These are phyloP conservation scores for Mrakiaceae sp. DNA, from an alignment of 1,284 basidiomycete species.

Conservation along the genomic window DNA sequence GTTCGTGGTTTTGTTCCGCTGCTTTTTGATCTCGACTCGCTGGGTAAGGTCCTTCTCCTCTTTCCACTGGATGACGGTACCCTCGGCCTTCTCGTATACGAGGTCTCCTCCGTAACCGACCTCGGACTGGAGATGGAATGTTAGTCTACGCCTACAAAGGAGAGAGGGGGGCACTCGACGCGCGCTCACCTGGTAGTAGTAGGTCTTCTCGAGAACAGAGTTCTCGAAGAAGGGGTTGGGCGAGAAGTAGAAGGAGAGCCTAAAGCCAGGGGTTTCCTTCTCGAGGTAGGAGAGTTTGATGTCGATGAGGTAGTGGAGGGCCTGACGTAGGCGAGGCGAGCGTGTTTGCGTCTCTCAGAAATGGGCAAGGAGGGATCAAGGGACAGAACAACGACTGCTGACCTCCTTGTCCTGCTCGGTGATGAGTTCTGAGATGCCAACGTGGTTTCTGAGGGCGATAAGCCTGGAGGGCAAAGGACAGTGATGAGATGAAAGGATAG, in stretches of 20 bases:
- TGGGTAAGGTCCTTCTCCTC: constrained; percentile 96
- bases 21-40: constrained; percentile 97
- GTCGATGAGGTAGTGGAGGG: constrained; percentile 54
- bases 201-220: constrained; percentile 76
- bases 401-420: constrained; percentile 80
- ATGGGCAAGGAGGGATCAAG: neutral
- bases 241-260: constrained; percentile 70
- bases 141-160: neutral
- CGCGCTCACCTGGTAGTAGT: constrained; percentile 65
- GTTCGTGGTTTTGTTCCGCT: constrained; percentile 97
- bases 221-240: constrained; percentile 85
- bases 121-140: neutral
- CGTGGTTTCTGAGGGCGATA: constrained; percentile 73
- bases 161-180: neutral
- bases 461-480: neutral
- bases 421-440: constrained; percentile 75
- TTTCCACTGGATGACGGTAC: constrained; percentile 89
- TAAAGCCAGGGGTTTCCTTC: constrained; percentile 66
- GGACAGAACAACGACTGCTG: constrained; percentile 11
- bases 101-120: constrained; percentile 91
- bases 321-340: constrained; percentile 23
- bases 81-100: constrained; percentile 84
- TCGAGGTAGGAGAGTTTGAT: constrained; percentile 55
- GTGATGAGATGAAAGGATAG: no score
- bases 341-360: neutral